A percentile compares a stretch with the other conserved stretches of the same genome.
phyloP scores from a whole-genome alignment of 805 yeast genomes.

The Cyberlindnera bimundalis region DNA sequence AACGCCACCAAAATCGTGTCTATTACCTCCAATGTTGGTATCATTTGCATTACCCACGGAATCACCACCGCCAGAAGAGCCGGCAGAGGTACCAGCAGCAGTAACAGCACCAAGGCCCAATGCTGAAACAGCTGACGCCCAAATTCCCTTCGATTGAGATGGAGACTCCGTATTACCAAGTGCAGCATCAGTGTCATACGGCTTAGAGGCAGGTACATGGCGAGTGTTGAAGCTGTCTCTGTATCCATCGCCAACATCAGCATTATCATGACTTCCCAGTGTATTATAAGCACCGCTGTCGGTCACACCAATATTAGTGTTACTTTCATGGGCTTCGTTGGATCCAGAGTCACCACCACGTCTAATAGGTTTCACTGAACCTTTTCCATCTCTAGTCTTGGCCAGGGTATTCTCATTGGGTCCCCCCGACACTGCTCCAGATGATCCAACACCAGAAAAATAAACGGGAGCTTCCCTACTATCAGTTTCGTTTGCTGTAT shows the following conservation, averaged over 20 bases:
- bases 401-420: too few species aligned
- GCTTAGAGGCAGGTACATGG: neutral
- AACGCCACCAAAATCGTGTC: conserved; percentile 12
- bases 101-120: conserved; percentile 15
- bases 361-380: too few species aligned
- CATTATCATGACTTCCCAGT: conserved; percentile 13
- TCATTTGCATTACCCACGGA: neutral
- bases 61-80: neutral
- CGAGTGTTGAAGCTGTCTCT: neutral
- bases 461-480: too few species aligned
- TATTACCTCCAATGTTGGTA: conserved; percentile 3
- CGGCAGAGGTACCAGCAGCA: conserved; percentile 7
- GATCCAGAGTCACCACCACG: too few species aligned
- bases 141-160: conserved; percentile 7
- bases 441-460: too few species aligned
- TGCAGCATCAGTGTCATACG: conserved; percentile 2
- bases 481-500: too few species aligned
- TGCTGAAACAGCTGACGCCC: conserved; percentile 15
- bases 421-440: too few species aligned
- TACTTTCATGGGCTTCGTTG: too few species aligned
- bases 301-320: too few species aligned
- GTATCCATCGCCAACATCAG: conserved; percentile 9
- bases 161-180: conserved; percentile 5
- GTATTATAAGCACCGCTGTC: too few species aligned
- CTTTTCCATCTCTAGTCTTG: too few species aligned